phyloP scores from a whole-genome alignment of 176 grass and related monocot species.

The Otatea glauca region DNA sequence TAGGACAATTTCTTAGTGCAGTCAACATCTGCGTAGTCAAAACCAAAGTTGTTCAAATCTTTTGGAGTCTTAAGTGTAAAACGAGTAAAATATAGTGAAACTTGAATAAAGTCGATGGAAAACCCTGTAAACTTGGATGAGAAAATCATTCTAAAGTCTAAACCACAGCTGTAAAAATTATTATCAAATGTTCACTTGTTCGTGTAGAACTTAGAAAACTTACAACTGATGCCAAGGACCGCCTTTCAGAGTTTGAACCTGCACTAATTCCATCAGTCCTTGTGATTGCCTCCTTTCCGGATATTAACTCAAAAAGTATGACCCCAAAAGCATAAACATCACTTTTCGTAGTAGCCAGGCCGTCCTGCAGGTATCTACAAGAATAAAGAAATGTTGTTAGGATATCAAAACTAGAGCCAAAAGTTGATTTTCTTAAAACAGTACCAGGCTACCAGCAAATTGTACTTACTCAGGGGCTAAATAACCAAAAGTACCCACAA shows the following conservation, averaged over 20 bases:
- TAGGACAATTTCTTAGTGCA: slow-evolving; percentile 67
- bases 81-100: slow-evolving; percentile 27
- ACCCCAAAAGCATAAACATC: slow-evolving; percentile 99
- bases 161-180: neutral
- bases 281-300: slow-evolving; percentile 94
- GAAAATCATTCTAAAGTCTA: neutral
- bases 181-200: slow-evolving; percentile 19
- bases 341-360: slow-evolving; percentile 88
- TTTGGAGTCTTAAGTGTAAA: slow-evolving; percentile 7
- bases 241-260: slow-evolving; percentile 77
- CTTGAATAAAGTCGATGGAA: neutral
- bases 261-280: slow-evolving; percentile 56
- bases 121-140: neutral
- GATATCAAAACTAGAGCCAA: slow-evolving; percentile 15
- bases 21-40: slow-evolving; percentile 74
- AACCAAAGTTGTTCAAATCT: slow-evolving; percentile 28
- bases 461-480: slow-evolving; percentile 89
- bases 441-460: neutral
- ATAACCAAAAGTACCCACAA: slow-evolving; percentile 99
- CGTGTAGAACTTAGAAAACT: slow-evolving; percentile 48
- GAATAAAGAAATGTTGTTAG: slow-evolving; percentile 39
- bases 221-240: slow-evolving; percentile 95
- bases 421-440: slow-evolving; percentile 6
- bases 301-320: slow-evolving; percentile 95
- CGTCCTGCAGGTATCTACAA: slow-evolving; percentile 87